Percentiles rank a stretch among this genome's conserved stretches.
These are phyloP conservation scores for Fusarium graminum DNA, from an alignment of 2,329 filamentous ascomycete genomes.

Conservation along the genomic window DNA sequence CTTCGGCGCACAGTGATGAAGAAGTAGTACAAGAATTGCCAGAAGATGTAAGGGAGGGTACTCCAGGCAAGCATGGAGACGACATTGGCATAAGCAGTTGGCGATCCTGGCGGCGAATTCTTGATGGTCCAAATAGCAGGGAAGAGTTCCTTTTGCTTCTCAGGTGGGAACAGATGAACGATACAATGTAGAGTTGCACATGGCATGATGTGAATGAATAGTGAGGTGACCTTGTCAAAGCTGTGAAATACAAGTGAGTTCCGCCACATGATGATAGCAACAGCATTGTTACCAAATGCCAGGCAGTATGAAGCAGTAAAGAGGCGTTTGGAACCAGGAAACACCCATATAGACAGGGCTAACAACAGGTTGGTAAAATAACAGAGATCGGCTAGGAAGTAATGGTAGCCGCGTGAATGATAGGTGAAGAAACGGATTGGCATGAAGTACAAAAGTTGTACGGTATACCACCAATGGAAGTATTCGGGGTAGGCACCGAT, in stretches of 20 bases:
- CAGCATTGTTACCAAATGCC: constrained; percentile 94
- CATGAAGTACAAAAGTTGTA: constrained; percentile 93
- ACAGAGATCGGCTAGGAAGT: constrained; percentile 96
- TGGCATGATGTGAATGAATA: constrained; percentile 99
- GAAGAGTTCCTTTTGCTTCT: constrained; percentile 76
- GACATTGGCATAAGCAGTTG: constrained; percentile 82
- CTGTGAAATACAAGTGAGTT: constrained; percentile 99
- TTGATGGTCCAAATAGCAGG: constrained; percentile 89
- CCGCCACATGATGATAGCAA: constrained; percentile 99
- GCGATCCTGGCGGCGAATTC: constrained; percentile 73
- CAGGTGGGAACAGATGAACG: constrained; percentile 80
- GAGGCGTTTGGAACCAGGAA: constrained; percentile 89
- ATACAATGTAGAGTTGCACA: constrained; percentile 93
- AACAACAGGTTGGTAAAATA: constrained; percentile 96
- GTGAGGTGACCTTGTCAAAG: constrained; percentile 95
- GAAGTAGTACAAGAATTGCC: constrained; percentile 94
- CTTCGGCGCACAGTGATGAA: constrained; percentile 95
- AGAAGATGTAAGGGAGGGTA: constrained; percentile 89
- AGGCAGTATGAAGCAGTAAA: constrained; percentile 94
- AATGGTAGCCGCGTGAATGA: constrained; percentile 91
- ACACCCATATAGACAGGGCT: constrained; percentile 87
- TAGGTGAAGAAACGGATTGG: constrained; percentile 94
- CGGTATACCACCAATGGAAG: constrained; percentile 94
- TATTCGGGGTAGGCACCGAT: constrained; percentile 87
- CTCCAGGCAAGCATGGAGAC: constrained; percentile 93